A percentile compares a stretch with the other conserved stretches of the same genome.
phyloP scores from a whole-genome alignment of 192 early-diverging fungal species.

The Funneliformis geosporum region DNA sequence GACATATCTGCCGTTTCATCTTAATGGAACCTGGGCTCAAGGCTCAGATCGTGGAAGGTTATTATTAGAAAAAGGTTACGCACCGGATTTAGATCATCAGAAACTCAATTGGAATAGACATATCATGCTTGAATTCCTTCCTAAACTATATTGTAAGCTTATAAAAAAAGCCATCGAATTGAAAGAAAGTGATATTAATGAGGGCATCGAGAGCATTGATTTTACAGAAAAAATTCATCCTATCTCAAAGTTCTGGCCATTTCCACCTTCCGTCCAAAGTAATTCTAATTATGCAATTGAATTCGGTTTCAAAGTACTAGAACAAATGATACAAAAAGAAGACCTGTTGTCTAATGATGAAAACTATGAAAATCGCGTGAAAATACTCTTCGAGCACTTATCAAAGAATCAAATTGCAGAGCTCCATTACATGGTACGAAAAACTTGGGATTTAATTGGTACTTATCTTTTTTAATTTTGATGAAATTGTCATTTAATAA shows the following conservation, averaged over 20 bases:
- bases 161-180: background rate
- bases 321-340: background rate
- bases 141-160: background rate
- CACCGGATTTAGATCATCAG: conserved; percentile 6
- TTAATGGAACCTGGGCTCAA: conserved; percentile 4
- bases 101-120: conserved; percentile 21
- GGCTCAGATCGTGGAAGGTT: conserved; percentile 17
- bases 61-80: background rate
- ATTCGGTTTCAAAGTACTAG: conserved; percentile 3
- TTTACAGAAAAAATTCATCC: too few relatives aligned
- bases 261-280: background rate
- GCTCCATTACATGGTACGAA: background rate
- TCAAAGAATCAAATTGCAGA: background rate
- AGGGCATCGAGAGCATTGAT: too few relatives aligned
- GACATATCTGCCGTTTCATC: conserved; percentile 9
- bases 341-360: too few relatives aligned
- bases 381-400: background rate
- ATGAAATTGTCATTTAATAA: background rate
- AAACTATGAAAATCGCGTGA: background rate
- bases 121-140: conserved; percentile 12
- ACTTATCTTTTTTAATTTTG: too few relatives aligned
- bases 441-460: conserved; percentile 1
- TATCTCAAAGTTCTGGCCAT: conserved; percentile 12
- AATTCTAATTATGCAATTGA: background rate
- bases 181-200: background rate